Evolutionary conservation across 768 basidiomycete genomes (phyloP), one percentile per base, ranked within the genome.

Genomic region (Pisolithus albus): DNA sequence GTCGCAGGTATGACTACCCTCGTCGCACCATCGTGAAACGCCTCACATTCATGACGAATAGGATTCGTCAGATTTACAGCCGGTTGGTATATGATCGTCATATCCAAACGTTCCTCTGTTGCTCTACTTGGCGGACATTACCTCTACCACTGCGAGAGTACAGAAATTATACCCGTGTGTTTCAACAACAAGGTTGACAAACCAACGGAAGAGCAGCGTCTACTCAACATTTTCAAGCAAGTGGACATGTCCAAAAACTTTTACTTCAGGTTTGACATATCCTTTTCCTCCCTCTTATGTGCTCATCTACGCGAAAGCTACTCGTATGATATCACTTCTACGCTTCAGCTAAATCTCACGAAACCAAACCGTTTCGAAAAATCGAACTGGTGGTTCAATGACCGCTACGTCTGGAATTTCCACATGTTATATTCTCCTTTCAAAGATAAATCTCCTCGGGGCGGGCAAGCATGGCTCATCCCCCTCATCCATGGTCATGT

Each of bases 241-340:
- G 93, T 97, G 1, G 95, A 99, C 62, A 82, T 98, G 78, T 86
- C 88, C n/a, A 97, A 97, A 72, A 97, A 98, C 72, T 98, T 98
- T 66, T 99, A 97, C 71, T 97, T 97, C 70, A 93, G 90, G 91
- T 91, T 56, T 34, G 64, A 7, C 52, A 26, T 52, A 34, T 49
- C 32, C 5, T 30, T 19, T 1, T 7, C 1, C 41, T 19, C 18
- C 7, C 34, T 37, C 5, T 19, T 26, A 11, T 30, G 51, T 41
- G 16, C 50, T 56, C 28, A 56, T 26, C 16, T 8, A 30, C 34
- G 19, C 34, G 19, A 37, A 5, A 95, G 93, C 58, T 93, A 97
- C 64, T 92, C 94, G 0, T 99, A 99, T 69, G 95, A 98, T 64
- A 73, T 98, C 21, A 96, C 95, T 2, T 94, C 91, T n/a, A 92